phyloP scores from a whole-genome alignment of 805 yeast species.

The Debaryomyces hansenii region DNA sequence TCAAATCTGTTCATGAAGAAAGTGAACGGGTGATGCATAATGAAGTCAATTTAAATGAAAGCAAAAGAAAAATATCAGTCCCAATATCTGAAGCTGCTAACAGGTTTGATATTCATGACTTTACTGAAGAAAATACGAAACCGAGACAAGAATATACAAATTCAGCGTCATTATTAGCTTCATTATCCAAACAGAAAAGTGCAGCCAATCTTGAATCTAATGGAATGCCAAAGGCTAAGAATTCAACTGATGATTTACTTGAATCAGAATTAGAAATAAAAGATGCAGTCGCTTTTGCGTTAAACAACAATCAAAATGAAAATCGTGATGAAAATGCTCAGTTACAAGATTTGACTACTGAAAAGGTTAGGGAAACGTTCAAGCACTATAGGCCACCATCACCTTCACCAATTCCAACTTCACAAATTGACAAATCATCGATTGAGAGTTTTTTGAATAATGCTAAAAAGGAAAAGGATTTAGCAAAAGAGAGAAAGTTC shows the following conservation, averaged over 20 bases:
- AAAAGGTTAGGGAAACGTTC: slow-evolving; percentile 15
- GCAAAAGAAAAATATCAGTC: neutral
- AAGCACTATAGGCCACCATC: neutral
- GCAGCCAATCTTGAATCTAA: slow-evolving; percentile 6
- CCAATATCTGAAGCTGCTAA: slow-evolving; percentile 4
- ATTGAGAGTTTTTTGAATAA: slow-evolving; percentile 44
- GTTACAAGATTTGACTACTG: slow-evolving; percentile 15
- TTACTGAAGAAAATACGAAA: slow-evolving; percentile 7
- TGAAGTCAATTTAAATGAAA: neutral
- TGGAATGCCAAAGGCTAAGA: slow-evolving; percentile 1
- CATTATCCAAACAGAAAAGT: slow-evolving; percentile 10
- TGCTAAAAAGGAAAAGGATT: slow-evolving; percentile 41
- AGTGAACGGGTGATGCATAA: neutral
- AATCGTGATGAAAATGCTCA: slow-evolving; percentile 14
- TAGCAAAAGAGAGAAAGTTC: slow-evolving; percentile 43
- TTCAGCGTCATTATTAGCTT: slow-evolving; percentile 16
- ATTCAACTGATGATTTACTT: neutral
- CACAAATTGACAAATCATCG: slow-evolving; percentile 12
- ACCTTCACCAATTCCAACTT: neutral
- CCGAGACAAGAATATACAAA: slow-evolving; percentile 12
- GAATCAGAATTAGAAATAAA: slow-evolving; percentile 16
- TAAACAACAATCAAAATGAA: slow-evolving; percentile 15
- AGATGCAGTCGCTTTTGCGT: slow-evolving; percentile 24
- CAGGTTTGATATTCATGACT: slow-evolving; percentile 21
- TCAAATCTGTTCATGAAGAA: neutral